Evolutionary conservation across 1,139 yeast species (phyloP).

Genomic region (Hyphopichia fennica): DNA sequence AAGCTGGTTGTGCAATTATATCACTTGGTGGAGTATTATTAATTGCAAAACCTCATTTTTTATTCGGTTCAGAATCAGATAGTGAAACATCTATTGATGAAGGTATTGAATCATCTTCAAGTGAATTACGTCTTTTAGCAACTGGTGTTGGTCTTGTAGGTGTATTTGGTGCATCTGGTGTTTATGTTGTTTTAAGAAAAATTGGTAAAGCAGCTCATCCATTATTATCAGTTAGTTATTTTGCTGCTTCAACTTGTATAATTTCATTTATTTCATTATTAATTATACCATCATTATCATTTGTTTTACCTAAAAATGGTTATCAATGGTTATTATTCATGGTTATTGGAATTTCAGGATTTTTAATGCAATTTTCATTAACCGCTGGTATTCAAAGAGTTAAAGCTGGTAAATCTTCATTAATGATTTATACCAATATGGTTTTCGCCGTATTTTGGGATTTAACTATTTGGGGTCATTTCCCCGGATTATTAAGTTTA

Average conservation of each 20-base stretch:
- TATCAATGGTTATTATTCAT: conserved; percentile 67
- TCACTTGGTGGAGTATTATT: conserved; percentile 76
- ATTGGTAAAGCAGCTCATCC: conserved; percentile 83
- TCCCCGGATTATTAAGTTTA: conserved; percentile 68
- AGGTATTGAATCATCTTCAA: conserved; percentile 37
- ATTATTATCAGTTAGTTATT: conserved; percentile 72
- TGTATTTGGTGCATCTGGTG: conserved; percentile 68
- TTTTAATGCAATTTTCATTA: conserved; percentile 72
- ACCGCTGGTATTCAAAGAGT: conserved; percentile 87
- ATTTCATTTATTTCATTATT: conserved; percentile 58
- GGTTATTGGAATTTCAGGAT: conserved; percentile 73
- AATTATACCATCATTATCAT: conserved; percentile 56
- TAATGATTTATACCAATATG: conserved; percentile 74
- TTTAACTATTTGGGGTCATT: conserved; percentile 64
- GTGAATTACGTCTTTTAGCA: conserved; percentile 52
- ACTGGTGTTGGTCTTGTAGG: conserved; percentile 67
- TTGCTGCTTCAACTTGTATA: conserved; percentile 60
- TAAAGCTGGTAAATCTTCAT: conserved; percentile 73
- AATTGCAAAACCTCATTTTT: conserved; percentile 79
- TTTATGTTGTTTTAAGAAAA: conserved; percentile 69
- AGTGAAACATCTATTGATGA: conserved; percentile 30
- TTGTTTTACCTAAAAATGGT: conserved; percentile 57
- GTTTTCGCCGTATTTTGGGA: conserved; percentile 83
- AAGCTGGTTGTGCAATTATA: conserved; percentile 65
- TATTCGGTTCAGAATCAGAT: conserved; percentile 52